Evolutionary conservation across 2,329 filamentous ascomycete genomes (phyloP).

Genomic region (Xylaria sp.): DNA sequence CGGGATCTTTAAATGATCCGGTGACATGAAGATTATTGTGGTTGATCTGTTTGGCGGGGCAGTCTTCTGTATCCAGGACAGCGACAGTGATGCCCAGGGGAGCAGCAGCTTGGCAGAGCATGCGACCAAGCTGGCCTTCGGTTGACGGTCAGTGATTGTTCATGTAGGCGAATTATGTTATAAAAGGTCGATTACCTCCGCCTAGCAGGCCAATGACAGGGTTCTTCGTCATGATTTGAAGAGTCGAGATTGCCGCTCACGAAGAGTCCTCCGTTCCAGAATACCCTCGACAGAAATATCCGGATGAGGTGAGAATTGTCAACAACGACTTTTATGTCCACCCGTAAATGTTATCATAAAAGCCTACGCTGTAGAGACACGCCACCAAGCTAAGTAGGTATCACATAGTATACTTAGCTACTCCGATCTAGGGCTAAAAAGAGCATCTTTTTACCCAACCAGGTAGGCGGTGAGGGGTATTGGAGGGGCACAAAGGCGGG

Average conservation of each 20-base stretch:
- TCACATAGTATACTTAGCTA: not conserved
- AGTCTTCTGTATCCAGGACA: constrained; percentile 78
- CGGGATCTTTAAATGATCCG: constrained; percentile 87
- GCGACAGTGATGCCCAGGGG: constrained; percentile 80
- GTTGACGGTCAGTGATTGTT: constrained; percentile 17
- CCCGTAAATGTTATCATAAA: not conserved
- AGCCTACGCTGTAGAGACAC: not conserved
- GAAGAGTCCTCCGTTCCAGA: not conserved
- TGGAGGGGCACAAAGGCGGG: not conserved
- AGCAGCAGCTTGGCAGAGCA: constrained; percentile 88
- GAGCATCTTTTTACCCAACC: not conserved
- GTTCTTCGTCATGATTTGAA: constrained; percentile 34
- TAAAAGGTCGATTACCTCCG: constrained; percentile 46
- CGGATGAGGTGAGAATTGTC: not conserved
- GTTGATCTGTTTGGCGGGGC: constrained; percentile 88
- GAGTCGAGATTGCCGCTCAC: not conserved
- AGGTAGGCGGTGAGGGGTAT: constrained; percentile 12
- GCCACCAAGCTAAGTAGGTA: constrained; percentile 11
- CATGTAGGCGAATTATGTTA: not conserved
- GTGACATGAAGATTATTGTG: constrained; percentile 77
- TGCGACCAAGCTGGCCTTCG: constrained; percentile 82
- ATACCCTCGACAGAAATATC: not conserved
- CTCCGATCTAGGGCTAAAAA: constrained; percentile 15
- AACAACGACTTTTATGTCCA: not conserved
- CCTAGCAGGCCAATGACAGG: constrained; percentile 64